These are phyloP conservation scores for Cymodocea nodosa DNA, from an alignment of 116 monocot genomes.

Conservation along the genomic window DNA sequence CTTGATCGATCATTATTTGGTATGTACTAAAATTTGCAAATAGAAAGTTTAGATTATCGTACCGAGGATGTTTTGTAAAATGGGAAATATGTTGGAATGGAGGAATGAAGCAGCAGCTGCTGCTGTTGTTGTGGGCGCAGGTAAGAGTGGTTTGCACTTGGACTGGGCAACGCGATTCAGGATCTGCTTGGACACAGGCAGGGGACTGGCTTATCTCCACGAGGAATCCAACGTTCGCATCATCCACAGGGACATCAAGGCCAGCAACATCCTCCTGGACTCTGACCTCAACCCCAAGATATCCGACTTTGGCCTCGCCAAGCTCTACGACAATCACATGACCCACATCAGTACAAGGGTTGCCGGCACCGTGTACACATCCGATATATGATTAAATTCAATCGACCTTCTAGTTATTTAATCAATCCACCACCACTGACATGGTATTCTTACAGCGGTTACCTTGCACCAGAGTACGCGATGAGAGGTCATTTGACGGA, in stretches of 20 bases:
- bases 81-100: too few species aligned
- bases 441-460: background rate
- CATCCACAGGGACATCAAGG: conserved; percentile 66
- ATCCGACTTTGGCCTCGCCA: conserved; percentile 78
- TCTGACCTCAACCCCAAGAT: conserved; percentile 63
- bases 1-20: conserved; percentile 76
- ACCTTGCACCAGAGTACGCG: background rate
- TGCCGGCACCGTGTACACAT: conserved; percentile 67
- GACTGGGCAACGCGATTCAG: conserved; percentile 49
- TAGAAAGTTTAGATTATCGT: background rate
- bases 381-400: too few species aligned
- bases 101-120: background rate
- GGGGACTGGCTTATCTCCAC: conserved; percentile 62
- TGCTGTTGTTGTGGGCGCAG: conserved; percentile 10
- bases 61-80: background rate
- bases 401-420: background rate
- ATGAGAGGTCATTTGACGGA: conserved; percentile 5
- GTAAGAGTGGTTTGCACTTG: conserved; percentile 20
- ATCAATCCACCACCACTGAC: too few species aligned
- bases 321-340: conserved; percentile 52
- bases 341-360: conserved; percentile 24
- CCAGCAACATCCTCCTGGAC: conserved; percentile 72
- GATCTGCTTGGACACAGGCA: conserved; percentile 56
- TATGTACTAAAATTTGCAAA: conserved; percentile 7
- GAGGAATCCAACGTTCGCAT: conserved; percentile 53